These are phyloP conservation scores for Boletus sp. DNA, from an alignment of 1,284 basidiomycete genomes.

Conservation along the genomic window DNA sequence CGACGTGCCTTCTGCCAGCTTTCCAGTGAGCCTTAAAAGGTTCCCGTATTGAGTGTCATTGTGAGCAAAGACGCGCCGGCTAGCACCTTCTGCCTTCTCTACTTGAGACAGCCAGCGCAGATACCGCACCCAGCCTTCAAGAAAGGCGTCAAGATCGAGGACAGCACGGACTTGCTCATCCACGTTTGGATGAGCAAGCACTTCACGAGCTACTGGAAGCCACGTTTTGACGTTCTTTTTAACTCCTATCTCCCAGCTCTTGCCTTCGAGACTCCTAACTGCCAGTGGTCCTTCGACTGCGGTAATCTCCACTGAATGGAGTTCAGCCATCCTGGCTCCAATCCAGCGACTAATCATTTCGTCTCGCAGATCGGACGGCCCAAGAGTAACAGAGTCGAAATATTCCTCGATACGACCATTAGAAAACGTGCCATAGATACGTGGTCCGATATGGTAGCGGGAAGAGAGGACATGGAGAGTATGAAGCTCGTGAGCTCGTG, in stretches of 20 bases:
- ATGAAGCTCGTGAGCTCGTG: constrained; percentile 78
- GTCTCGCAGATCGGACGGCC: constrained; percentile 72
- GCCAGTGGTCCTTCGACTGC: constrained; percentile 50
- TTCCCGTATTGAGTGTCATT: constrained; percentile 96
- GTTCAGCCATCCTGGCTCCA: constrained; percentile 86
- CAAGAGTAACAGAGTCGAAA: constrained; percentile 82
- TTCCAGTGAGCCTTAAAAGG: constrained; percentile 64
- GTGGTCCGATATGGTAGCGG: constrained; percentile 83
- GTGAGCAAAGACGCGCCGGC: constrained; percentile 74
- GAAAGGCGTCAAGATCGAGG: constrained; percentile 65
- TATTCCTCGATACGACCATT: constrained; percentile 94
- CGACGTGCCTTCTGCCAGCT: constrained; percentile 49
- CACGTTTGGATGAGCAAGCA: constrained; percentile 53
- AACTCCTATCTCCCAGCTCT: constrained; percentile 54
- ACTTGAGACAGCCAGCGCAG: constrained; percentile 63
- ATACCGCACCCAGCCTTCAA: constrained; percentile 62
- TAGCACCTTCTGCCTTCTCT: constrained; percentile 51
- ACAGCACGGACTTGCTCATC: constrained; percentile 40
- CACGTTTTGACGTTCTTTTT: constrained; percentile 62
- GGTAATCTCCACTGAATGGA: constrained; percentile 84
- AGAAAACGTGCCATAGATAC: constrained; percentile 87
- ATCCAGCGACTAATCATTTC: constrained; percentile 77
- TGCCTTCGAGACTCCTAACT: constrained; percentile 40
- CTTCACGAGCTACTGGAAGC: constrained; percentile 59
- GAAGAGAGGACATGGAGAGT: constrained; percentile 86